These are phyloP conservation scores for Wallacemonas sp. DNA, from an alignment of 208 protist species.

Conservation along the genomic window DNA sequence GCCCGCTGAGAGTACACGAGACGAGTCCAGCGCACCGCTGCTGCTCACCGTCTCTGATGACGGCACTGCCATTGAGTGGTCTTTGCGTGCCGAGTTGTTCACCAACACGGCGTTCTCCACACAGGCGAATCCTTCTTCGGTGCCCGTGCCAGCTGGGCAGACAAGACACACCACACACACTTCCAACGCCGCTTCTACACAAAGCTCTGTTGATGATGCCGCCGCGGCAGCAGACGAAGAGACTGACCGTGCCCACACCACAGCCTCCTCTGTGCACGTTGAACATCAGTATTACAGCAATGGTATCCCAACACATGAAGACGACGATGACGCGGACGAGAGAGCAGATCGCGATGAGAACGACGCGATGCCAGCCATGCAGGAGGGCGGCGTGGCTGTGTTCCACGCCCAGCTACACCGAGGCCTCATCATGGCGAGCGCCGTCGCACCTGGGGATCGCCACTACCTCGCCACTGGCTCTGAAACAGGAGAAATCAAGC, in stretches of 20 bases:
- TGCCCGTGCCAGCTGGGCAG: no score
- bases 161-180: no score
- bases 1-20: not conserved
- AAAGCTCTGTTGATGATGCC: no score
- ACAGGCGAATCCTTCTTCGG: no score
- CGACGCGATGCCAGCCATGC: no score
- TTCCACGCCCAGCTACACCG: slow-evolving; percentile 80
- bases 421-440: slow-evolving; percentile 76
- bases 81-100: slow-evolving; percentile 6
- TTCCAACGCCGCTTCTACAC: no score
- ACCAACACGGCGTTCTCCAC: no score
- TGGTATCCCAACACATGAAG: no score
- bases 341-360: not conserved
- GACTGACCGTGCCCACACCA: no score
- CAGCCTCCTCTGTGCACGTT: no score
- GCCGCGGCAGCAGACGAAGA: no score
- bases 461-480: slow-evolving; percentile 71
- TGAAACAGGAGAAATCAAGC: slow-evolving; percentile 68
- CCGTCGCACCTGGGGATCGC: slow-evolving; percentile 31
- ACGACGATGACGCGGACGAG: not conserved
- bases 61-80: slow-evolving; percentile 80
- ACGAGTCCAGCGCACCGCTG: not conserved
- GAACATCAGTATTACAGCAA: no score
- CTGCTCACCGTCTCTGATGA: slow-evolving; percentile 85
- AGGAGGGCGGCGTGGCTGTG: slow-evolving; percentile 36